A percentile compares a stretch with the other conserved stretches of the same genome.
These are phyloP conservation scores for Hypomontagnella monticulosa DNA, from an alignment of 495 filamentous ascomycete species.

Conservation along the genomic window DNA sequence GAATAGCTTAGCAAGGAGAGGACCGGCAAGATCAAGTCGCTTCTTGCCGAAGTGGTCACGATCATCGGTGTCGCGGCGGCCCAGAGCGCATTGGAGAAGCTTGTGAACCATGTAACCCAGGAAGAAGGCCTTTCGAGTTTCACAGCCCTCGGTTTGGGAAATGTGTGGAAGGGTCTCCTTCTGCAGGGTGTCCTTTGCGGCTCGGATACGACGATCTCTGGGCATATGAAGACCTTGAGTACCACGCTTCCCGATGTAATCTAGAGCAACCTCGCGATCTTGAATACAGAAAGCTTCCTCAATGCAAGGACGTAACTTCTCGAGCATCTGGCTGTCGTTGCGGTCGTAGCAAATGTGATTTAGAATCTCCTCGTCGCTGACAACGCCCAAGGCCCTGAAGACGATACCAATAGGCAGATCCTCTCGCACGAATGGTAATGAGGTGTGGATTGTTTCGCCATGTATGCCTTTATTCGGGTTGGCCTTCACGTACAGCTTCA, in stretches of 20 bases:
- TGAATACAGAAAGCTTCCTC: slow-evolving; percentile 97
- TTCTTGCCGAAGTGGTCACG: slow-evolving; percentile 99
- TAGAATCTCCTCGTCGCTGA: slow-evolving; percentile 97
- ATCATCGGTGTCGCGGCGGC: slow-evolving; percentile 91
- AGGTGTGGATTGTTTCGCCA: slow-evolving; percentile 87
- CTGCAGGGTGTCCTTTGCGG: slow-evolving; percentile 92
- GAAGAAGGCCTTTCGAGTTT: slow-evolving; percentile 97
- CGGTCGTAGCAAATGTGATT: slow-evolving; percentile 97
- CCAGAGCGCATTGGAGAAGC: slow-evolving; percentile 88
- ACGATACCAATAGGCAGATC: slow-evolving; percentile 95
- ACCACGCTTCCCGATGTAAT: slow-evolving; percentile 91
- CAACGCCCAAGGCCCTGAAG: slow-evolving; percentile 93
- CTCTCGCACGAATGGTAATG: slow-evolving; percentile 89
- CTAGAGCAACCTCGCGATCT: slow-evolving; percentile 92
- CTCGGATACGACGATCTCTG: slow-evolving; percentile 86
- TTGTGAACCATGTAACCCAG: slow-evolving; percentile 98
- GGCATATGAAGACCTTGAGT: slow-evolving; percentile 77
- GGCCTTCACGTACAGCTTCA: slow-evolving; percentile 88
- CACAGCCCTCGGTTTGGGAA: slow-evolving; percentile 93
- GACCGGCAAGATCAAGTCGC: slow-evolving; percentile 93
- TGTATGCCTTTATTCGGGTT: slow-evolving; percentile 79
- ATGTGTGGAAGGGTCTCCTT: slow-evolving; percentile 98
- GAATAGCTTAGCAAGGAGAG: slow-evolving; percentile 92
- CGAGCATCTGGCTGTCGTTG: slow-evolving; percentile 94
- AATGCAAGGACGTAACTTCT: slow-evolving; percentile 95